Evolutionary conservation across 2,329 filamentous ascomycete species (phyloP).

Genomic region (Scytalidium lignicola): DNA sequence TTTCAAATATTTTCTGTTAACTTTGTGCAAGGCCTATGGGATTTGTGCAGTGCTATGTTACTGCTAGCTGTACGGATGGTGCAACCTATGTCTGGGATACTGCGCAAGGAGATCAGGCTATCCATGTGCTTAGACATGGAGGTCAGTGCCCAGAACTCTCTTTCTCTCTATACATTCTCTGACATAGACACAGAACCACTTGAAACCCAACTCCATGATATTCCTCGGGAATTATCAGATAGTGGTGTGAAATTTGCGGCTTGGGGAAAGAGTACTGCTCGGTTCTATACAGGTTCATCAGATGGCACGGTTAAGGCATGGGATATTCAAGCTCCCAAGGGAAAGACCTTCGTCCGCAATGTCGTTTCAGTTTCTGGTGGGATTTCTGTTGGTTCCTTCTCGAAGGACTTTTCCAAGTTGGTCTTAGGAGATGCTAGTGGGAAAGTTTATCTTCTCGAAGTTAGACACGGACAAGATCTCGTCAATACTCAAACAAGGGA

Average conservation of each 20-base stretch:
- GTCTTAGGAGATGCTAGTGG: slow-evolving; percentile 58
- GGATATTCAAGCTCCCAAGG: slow-evolving; percentile 45
- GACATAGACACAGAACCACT: slow-evolving; percentile 19
- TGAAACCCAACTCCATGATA: slow-evolving; percentile 23
- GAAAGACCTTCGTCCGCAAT: slow-evolving; percentile 43
- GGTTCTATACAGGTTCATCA: slow-evolving; percentile 59
- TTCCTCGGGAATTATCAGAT: slow-evolving; percentile 46
- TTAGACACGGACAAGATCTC: slow-evolving; percentile 26
- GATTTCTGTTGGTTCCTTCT: slow-evolving; percentile 54
- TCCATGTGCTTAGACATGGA: slow-evolving; percentile 52
- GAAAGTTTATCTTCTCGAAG: slow-evolving; percentile 50
- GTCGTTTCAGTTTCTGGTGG: slow-evolving; percentile 51
- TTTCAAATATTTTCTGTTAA: slow-evolving; percentile 17
- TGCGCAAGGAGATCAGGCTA: slow-evolving; percentile 46
- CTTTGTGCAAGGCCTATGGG: slow-evolving; percentile 43
- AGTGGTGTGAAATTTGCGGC: slow-evolving; percentile 59
- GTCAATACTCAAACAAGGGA: neutral
- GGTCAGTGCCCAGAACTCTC: slow-evolving; percentile 19
- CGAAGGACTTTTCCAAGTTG: slow-evolving; percentile 48
- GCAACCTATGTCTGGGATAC: slow-evolving; percentile 61
- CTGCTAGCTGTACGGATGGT: slow-evolving; percentile 57
- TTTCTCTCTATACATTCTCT: slow-evolving; percentile 3
- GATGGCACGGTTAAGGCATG: slow-evolving; percentile 60
- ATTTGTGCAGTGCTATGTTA: slow-evolving; percentile 44
- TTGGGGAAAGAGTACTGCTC: slow-evolving; percentile 52